These are phyloP conservation scores for Phialophora tarda DNA, from an alignment of 2,329 filamentous ascomycete genomes.

Conservation along the genomic window DNA sequence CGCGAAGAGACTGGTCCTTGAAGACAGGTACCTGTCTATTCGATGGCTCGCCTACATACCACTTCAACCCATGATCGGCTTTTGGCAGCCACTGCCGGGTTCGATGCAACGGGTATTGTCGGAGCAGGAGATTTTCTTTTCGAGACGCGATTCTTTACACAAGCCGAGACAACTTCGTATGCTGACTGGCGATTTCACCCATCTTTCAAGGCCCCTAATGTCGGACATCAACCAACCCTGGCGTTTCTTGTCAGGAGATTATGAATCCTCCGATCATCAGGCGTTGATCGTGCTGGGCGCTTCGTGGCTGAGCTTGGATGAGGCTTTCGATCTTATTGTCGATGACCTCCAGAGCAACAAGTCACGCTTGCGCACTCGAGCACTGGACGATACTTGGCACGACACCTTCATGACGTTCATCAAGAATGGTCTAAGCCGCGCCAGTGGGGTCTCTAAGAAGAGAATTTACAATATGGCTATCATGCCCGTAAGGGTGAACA, in stretches of 20 bases:
- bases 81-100: constrained; percentile 15
- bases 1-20: constrained; percentile 6
- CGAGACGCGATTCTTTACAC: constrained; percentile 1
- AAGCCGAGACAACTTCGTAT: constrained; percentile 11
- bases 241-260: constrained; percentile 16
- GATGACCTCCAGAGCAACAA: background rate
- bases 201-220: constrained; percentile 18
- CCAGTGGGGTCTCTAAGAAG: constrained; percentile 10
- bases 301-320: constrained; percentile 12
- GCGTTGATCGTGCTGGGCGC: constrained; percentile 19
- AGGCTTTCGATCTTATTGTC: constrained; percentile 22
- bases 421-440: background rate
- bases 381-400: constrained; percentile 23
- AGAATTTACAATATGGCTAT: constrained; percentile 13
- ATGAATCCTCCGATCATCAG: constrained; percentile 7
- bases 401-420: constrained; percentile 23
- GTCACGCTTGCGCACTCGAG: constrained; percentile 3
- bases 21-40: constrained; percentile 12
- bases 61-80: constrained; percentile 20
- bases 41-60: constrained; percentile 18
- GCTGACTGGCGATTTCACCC: constrained; percentile 17
- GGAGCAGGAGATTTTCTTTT: constrained; percentile 20
- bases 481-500: constrained; percentile 20
- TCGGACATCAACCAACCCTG: background rate
- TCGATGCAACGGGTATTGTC: constrained; percentile 13